Base-by-base conservation (phyloP, 441 rosid genomes). In the Erodium chrysanthum region DNA sequence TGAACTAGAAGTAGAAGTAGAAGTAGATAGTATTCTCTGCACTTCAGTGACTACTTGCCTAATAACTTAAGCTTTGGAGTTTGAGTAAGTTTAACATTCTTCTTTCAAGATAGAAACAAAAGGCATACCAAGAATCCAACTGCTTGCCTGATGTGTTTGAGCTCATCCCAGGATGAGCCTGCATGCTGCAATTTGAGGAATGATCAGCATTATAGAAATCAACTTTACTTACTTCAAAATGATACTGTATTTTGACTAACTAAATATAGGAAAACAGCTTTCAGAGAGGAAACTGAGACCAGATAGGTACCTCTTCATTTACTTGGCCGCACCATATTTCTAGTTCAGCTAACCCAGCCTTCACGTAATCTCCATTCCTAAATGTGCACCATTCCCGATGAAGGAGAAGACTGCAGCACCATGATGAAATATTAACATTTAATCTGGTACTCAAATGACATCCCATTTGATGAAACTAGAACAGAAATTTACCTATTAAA, bases 161-260 rank as follows among this genome's bases (percentile, higher is more conserved):
- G 86, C 78, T 89, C 91, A 77, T 87, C 86, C 91, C 88, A 82
- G 27, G 89, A 77, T 27, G 78, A 76, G 42, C 92, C 91, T 66
- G 76, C 78, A 27, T 77, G 79, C 92, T 89, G 83, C 73, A 77
- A 50, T 66, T 31, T 54, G 37, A 66, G 54, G 65, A 67, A 71
- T 54, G 59, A 50, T 31, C 44, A 21, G 29, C 18, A 5, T 15
- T 15, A 15, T 15, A 50, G 58, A 50, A 50, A 50, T 50, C 20
- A 50, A 17, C 17, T 50, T 7, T 50, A 50, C 21, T 50, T 15
- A 46, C n/a, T n/a, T n/a, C 5, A 9, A 46, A 44, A 46, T 5
- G 17, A 46, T n/a, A 46, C 17, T 46, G 0, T 46, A 4, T 46
- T 46, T 46, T 46, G 52, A 46, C n/a, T 14, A 46, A 46, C n/a